A percentile compares a stretch with the other conserved stretches of the same genome.
Conservation (phyloP, 306 rosid species). For the Betula pendula region DNA sequence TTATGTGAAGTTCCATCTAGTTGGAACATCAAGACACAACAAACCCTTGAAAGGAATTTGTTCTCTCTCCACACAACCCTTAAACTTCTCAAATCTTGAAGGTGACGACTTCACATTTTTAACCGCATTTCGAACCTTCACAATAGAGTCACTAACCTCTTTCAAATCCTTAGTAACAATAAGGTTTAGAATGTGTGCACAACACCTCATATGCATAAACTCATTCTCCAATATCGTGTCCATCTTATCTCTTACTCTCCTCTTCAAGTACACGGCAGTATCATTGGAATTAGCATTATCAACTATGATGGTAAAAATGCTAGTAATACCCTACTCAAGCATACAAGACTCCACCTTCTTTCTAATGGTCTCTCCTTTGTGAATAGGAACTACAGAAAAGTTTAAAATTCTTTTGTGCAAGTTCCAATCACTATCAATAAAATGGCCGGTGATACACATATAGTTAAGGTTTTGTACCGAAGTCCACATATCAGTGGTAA, state of each 20-base stretch:
- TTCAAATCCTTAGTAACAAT: not conserved
- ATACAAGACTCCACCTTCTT: conserved; percentile 5
- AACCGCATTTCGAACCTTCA: too few relatives aligned
- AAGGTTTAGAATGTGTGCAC: not conserved
- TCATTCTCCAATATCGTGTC: not conserved
- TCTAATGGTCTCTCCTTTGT: not conserved
- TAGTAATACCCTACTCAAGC: conserved; percentile 4
- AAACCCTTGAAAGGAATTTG: not conserved
- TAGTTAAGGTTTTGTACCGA: not conserved
- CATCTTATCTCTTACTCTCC: not conserved
- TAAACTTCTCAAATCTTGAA: not conserved
- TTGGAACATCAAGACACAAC: conserved; percentile 6
- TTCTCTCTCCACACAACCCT: not conserved
- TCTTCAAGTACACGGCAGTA: not conserved
- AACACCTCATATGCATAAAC: not conserved
- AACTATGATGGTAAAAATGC: not conserved
- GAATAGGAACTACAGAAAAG: not conserved
- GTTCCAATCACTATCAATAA: not conserved
- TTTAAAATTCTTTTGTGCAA: not conserved
- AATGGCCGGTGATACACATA: not conserved
- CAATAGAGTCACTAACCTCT: not conserved
- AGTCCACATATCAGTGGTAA: not conserved
- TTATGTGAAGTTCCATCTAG: conserved; percentile 6
- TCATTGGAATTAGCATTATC: not conserved
- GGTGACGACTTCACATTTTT: too few relatives aligned